Conservation (phyloP, 2,329 filamentous ascomycete genomes). For the Waltergamsia citrina region DNA sequence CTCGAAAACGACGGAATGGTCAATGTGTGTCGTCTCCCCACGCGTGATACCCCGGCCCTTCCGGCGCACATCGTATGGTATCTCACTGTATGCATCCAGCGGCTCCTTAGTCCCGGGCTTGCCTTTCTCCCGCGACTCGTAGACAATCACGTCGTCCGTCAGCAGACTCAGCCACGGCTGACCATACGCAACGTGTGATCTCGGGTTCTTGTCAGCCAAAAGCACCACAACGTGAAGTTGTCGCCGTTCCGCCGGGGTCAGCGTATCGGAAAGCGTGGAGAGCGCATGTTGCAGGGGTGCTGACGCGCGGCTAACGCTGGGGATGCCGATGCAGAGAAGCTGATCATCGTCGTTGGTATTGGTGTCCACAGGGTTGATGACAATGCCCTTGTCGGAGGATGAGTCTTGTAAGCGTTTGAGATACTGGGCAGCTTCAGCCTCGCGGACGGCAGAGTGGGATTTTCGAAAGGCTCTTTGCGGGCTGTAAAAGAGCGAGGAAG, state of each 20-base stretch:
- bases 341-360: no score
- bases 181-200: conserved; percentile 18
- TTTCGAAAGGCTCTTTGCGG: conserved; percentile 14
- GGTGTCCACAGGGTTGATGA: conserved; percentile 2
- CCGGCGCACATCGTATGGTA: conserved; percentile 13
- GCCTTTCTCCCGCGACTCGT: conserved; percentile 9
- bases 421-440: conserved; percentile 15
- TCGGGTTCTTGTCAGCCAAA: conserved; percentile 21
- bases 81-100: conserved; percentile 7
- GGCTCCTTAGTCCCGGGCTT: conserved; percentile 2
- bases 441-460: conserved; percentile 14
- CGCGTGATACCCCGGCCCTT: conserved; percentile 15
- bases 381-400: not conserved
- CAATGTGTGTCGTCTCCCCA: conserved; percentile 21
- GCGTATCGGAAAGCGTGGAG: conserved; percentile 18
- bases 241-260: conserved; percentile 18
- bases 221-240: conserved; percentile 21
- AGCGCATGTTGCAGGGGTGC: conserved; percentile 18
- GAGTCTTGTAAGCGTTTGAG: conserved; percentile 5
- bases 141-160: conserved; percentile 22
- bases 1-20: conserved; percentile 22
- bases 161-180: conserved; percentile 19
- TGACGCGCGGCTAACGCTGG: conserved; percentile 19
- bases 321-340: conserved; percentile 23
- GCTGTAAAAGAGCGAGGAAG: conserved; percentile 22